A percentile compares a stretch with the other conserved stretches of the same genome.
Evolutionary conservation across 1,284 basidiomycete species (phyloP).

Genomic region (Thecaphora frezii): DNA sequence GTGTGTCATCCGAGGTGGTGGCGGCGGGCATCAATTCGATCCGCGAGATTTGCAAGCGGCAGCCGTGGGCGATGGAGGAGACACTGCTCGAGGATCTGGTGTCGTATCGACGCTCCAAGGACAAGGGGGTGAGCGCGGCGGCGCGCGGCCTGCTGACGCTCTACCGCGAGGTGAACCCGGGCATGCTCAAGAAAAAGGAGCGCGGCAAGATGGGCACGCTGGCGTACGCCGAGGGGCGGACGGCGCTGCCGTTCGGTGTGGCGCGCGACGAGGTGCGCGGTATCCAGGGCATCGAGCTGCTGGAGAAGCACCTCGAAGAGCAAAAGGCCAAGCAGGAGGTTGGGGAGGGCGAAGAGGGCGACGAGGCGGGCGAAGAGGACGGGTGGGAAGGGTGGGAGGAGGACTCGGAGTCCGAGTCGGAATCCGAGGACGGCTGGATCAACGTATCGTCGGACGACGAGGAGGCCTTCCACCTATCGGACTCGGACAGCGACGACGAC

Average conservation of each 20-base stretch:
- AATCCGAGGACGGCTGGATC: conserved; percentile 71
- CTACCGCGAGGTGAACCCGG: conserved; percentile 95
- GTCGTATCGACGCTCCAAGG: conserved; percentile 90
- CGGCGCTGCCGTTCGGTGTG: conserved; percentile 74
- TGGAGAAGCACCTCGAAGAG: conserved; percentile 53
- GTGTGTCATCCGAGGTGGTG: conserved; percentile 91
- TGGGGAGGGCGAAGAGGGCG: conserved; percentile 55
- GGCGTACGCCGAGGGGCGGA: conserved; percentile 42
- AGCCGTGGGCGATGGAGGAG: conserved; percentile 93
- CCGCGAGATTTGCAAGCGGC: conserved; percentile 85
- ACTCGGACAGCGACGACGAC: conserved; percentile 86
- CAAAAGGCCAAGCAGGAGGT: conserved; percentile 13
- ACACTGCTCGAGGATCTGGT: conserved; percentile 88
- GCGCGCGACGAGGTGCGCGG: conserved; percentile 69
- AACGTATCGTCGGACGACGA: conserved; percentile 76
- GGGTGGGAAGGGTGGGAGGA: conserved; percentile 92
- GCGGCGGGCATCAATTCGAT: conserved; percentile 94
- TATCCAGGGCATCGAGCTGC: conserved; percentile 72
- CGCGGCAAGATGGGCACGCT: conserved; percentile 61
- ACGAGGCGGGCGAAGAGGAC: conserved; percentile 63
- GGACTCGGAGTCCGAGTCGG: conserved; percentile 68
- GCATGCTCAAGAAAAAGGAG: conserved; percentile 84
- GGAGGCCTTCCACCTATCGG: conserved; percentile 61
- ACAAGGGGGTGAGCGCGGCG: conserved; percentile 88
- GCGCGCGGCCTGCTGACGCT: conserved; percentile 83